phyloP scores from a whole-genome alignment of 108 stramenopile genomes.

The Skeletonema potamos region DNA sequence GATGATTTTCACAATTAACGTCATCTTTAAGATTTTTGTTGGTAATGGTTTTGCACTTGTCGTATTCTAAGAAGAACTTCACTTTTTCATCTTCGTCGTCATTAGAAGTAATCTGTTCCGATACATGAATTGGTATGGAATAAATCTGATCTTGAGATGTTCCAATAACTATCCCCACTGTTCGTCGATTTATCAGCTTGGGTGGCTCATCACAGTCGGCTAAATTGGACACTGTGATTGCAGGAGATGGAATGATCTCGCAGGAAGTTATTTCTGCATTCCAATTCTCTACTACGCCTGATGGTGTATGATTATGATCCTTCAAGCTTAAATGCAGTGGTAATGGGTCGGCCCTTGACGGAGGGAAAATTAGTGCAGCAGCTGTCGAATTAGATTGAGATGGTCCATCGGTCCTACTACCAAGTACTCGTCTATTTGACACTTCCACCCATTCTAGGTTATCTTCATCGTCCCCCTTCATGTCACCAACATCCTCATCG shows the following conservation, averaged over 20 bases:
- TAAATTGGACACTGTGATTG: conserved; percentile 1
- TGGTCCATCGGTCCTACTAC: not conserved
- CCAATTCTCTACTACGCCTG: not conserved
- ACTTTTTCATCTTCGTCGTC: not conserved
- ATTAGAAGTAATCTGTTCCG: not conserved
- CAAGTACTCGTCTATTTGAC: conserved; percentile 6
- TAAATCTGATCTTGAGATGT: conserved; percentile 27
- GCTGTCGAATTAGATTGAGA: not conserved
- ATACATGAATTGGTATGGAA: conserved; percentile 28
- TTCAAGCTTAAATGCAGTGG: not conserved
- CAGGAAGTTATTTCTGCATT: conserved; percentile 28
- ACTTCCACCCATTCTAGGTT: conserved; percentile 44
- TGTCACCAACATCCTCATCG: conserved; percentile 6
- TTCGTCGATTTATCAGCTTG: conserved; percentile 2
- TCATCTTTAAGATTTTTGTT: not conserved
- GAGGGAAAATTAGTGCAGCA: conserved; percentile 30
- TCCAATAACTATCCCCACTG: conserved; percentile 26
- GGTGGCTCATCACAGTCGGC: not conserved
- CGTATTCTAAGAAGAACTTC: conserved; percentile 21
- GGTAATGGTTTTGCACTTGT: conserved; percentile 6
- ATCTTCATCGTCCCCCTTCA: not conserved
- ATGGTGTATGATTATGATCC: not conserved
- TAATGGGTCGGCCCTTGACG: conserved; percentile 9
- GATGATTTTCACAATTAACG: not conserved
- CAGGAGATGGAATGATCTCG: conserved; percentile 35